Conservation (phyloP, 2,329 filamentous ascomycete species). For the Cordyceps militaris region DNA sequence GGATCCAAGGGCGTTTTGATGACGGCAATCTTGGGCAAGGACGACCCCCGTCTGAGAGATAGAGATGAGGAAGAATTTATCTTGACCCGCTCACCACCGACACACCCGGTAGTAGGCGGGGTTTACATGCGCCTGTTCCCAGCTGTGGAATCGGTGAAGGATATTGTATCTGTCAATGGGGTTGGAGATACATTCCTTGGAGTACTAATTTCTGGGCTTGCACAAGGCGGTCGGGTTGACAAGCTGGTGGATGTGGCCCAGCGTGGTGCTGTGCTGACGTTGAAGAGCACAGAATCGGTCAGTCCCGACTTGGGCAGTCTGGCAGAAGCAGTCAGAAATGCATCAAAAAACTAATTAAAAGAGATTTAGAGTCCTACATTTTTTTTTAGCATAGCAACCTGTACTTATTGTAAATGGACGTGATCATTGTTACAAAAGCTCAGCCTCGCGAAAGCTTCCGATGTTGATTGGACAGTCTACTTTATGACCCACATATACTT, state of each 20-base stretch:
- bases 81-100: constrained; percentile 52
- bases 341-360: constrained; percentile 13
- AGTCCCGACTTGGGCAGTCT: constrained; percentile 47
- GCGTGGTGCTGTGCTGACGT: constrained; percentile 67
- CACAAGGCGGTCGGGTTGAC: constrained; percentile 47
- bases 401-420: neutral
- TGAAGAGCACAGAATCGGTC: constrained; percentile 70
- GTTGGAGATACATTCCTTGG: constrained; percentile 91
- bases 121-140: constrained; percentile 75
- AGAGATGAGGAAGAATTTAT: constrained; percentile 62
- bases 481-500: neutral
- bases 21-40: constrained; percentile 59
- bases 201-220: constrained; percentile 71
- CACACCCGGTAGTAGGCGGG: constrained; percentile 55
- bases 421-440: neutral
- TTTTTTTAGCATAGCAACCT: constrained; percentile 2
- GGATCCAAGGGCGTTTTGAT: constrained; percentile 70
- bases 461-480: neutral
- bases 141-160: constrained; percentile 55
- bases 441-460: neutral
- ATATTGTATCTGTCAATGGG: constrained; percentile 86
- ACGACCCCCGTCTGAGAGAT: constrained; percentile 60
- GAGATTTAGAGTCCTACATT: neutral
- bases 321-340: constrained; percentile 29
- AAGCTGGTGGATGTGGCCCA: constrained; percentile 74